phyloP scores from a whole-genome alignment of 805 yeast species.

The Kodamaea kaohsiungensis region DNA sequence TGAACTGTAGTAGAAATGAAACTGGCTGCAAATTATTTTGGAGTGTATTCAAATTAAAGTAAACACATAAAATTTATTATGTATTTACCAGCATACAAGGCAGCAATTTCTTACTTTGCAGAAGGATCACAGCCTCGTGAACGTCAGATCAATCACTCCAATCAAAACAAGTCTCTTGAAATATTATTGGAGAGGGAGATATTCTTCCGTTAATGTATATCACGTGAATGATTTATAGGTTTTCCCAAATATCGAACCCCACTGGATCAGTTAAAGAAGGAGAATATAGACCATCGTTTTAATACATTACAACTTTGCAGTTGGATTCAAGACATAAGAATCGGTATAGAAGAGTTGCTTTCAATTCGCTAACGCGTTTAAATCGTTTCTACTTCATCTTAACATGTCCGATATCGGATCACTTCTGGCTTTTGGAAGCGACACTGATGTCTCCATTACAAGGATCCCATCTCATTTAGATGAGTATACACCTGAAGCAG shows the following conservation, averaged over 20 bases:
- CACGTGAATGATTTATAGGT: not conserved
- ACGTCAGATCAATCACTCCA: too few species aligned
- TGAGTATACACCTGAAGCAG: constrained; percentile 7
- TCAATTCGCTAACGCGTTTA: not conserved
- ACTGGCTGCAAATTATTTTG: too few species aligned
- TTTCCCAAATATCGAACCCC: not conserved
- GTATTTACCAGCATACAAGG: too few species aligned
- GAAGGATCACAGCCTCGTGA: too few species aligned
- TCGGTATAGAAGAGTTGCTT: not conserved
- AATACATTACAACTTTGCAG: not conserved
- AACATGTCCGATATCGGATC: constrained; percentile 6
- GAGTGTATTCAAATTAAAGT: too few species aligned
- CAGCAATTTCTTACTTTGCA: too few species aligned
- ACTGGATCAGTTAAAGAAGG: not conserved
- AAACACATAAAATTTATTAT: too few species aligned
- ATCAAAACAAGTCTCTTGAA: too few species aligned
- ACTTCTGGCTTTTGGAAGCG: constrained; percentile 4
- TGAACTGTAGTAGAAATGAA: too few species aligned
- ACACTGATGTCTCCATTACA: not conserved
- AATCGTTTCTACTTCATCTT: not conserved
- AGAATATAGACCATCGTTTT: not conserved
- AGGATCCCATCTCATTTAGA: constrained; percentile 6
- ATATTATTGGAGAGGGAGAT: too few species aligned
- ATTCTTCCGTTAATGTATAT: too few species aligned
- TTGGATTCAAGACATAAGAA: not conserved